Evolutionary conservation across 805 yeast genomes (phyloP).

Genomic region (Saccharomycopsis oosterbeekiorum): DNA sequence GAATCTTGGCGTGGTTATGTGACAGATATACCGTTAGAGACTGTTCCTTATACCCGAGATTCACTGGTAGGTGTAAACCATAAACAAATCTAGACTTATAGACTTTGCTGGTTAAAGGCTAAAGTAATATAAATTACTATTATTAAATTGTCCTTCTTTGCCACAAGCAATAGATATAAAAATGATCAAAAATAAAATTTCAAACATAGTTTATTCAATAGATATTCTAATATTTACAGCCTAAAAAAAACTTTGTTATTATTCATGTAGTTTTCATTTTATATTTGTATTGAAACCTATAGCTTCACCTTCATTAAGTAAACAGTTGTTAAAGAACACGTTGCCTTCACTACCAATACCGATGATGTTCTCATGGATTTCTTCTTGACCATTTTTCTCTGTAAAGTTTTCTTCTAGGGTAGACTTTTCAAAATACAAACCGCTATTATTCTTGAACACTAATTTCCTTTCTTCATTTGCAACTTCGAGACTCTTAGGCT

Average conservation of each 20-base stretch:
- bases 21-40: slow-evolving; percentile 97
- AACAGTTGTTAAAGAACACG: slow-evolving; percentile 8
- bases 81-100: slow-evolving; percentile 30
- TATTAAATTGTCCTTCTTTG: too few species aligned
- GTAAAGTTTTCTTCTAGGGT: not conserved
- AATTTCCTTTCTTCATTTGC: not conserved
- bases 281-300: slow-evolving; percentile 1
- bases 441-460: not conserved
- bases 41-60: slow-evolving; percentile 95
- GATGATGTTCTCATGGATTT: slow-evolving; percentile 4
- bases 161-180: too few species aligned
- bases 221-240: too few species aligned
- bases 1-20: slow-evolving; percentile 97
- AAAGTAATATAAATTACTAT: not conserved
- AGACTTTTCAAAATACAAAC: not conserved
- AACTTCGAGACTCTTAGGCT: not conserved
- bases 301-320: slow-evolving; percentile 10
- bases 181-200: too few species aligned
- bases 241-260: not conserved
- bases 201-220: not conserved
- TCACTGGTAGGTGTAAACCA: slow-evolving; percentile 96
- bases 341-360: slow-evolving; percentile 18
- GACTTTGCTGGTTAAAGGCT: not conserved
- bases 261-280: not conserved
- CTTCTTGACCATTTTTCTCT: not conserved